Evolutionary conservation across 257 asterid genomes (phyloP).

Genomic region (Echites panduratus): DNA sequence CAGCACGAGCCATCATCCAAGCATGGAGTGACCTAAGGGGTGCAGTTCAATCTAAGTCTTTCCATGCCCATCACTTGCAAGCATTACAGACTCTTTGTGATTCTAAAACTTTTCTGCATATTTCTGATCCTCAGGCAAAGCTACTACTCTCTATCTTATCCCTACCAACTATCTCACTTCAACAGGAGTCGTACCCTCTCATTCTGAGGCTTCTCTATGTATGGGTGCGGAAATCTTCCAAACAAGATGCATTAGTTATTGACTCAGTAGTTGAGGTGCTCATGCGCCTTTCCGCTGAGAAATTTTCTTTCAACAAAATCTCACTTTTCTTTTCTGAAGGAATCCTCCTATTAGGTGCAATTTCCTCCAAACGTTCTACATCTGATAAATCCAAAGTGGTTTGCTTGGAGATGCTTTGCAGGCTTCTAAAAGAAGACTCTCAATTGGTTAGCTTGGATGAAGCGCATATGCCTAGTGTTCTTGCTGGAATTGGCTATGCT

Average conservation of each 20-base stretch:
- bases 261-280: slow-evolving; percentile 51
- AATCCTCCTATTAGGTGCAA: slow-evolving; percentile 73
- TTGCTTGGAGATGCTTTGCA: slow-evolving; percentile 67
- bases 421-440: slow-evolving; percentile 47
- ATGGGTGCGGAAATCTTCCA: slow-evolving; percentile 75
- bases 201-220: slow-evolving; percentile 66
- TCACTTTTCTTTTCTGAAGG: slow-evolving; percentile 63
- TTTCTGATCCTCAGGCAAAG: slow-evolving; percentile 95
- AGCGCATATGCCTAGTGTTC: slow-evolving; percentile 45
- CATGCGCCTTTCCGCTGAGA: slow-evolving; percentile 35
- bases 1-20: slow-evolving; percentile 74
- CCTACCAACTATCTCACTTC: slow-evolving; percentile 40
- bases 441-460: slow-evolving; percentile 39
- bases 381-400: slow-evolving; percentile 55
- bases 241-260: slow-evolving; percentile 48
- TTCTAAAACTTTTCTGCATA: slow-evolving; percentile 58
- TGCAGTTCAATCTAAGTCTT: slow-evolving; percentile 44
- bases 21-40: slow-evolving; percentile 92
- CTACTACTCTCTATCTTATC: slow-evolving; percentile 65
- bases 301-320: slow-evolving; percentile 28
- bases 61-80: slow-evolving; percentile 51
- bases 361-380: slow-evolving; percentile 45
- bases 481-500: slow-evolving; percentile 84
- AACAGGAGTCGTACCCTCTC: slow-evolving; percentile 58
- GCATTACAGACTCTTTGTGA: slow-evolving; percentile 50